Evolutionary conservation across 2,329 filamentous ascomycete species (phyloP), one percentile per base, ranked within the genome.

Genomic region (Volutella citrinella): DNA sequence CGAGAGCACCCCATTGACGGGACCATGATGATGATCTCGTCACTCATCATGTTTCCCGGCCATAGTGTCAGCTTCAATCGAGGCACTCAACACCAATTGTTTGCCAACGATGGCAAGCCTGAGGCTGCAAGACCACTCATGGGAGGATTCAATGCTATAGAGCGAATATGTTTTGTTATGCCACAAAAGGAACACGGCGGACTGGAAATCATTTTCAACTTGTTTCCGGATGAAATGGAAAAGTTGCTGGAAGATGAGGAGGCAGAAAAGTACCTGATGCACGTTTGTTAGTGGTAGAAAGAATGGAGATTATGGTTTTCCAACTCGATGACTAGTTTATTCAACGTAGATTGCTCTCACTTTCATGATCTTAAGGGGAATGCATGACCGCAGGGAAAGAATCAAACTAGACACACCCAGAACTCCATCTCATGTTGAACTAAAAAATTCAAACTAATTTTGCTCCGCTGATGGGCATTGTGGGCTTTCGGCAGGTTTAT

Each of bases 101-200:
- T 30, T 30, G 27, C 27, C n/a, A 30, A 30, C 15, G 27, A 14
- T 14, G 27, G 27, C 8, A 30, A 30, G 18, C 14, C 27, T 6
- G 27, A 30, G 27, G 18, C 16, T 13, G n/a, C 18, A 8, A 9
- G 27, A 19, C 15, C 27, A n/a, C 18, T 30, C 10, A 30, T 30
- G 27, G 14, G 14, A 19, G 27, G 14, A 8, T 30, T 30, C 27
- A 30, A 30, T 19, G 21, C 19, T 9, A n/a, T 19, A 16, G 15
- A 18, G 7, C 15, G 27, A 10, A 30, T 30, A n/a, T 30, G 27
- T 20, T 30, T 30, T 21, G 27, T 30, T 12, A 20, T 30, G 17
- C 27, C 27, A 10, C 27, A 16, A 14, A 30, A 30, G 19, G 21
- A 19, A 16, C 18, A 19, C 14, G 27, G 27, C 5, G 27, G 27